Evolutionary conservation across 1,284 basidiomycete species (phyloP).

Genomic region (Moesziomyces antarcticus): DNA sequence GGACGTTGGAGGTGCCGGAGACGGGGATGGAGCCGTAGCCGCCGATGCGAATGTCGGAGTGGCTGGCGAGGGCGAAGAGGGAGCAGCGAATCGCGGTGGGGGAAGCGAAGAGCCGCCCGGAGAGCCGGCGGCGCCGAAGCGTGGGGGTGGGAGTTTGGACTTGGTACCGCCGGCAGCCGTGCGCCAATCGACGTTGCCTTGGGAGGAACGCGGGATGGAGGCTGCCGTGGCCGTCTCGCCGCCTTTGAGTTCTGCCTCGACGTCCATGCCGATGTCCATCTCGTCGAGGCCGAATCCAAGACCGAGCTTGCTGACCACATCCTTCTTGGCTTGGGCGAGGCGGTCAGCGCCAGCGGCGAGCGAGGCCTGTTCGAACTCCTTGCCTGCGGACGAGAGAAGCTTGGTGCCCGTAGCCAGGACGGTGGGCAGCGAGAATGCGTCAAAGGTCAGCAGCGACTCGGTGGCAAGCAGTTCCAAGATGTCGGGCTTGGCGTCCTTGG

Average conservation of each 20-base stretch:
- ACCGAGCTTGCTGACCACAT: conserved; percentile 71
- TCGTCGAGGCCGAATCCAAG: conserved; percentile 79
- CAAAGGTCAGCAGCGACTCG: conserved; percentile 55
- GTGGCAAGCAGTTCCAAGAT: conserved; percentile 20
- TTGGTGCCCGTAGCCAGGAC: conserved; percentile 80
- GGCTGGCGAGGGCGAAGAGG: conserved; percentile 29
- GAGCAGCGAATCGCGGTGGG: conserved; percentile 27
- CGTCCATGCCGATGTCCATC: conserved; percentile 72
- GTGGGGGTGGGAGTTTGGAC: conserved; percentile 38
- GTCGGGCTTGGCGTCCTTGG: conserved; percentile 31
- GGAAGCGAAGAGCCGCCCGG: conserved; percentile 15
- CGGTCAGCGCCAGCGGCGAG: conserved; percentile 70
- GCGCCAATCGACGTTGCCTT: conserved; percentile 43
- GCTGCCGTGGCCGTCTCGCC: conserved; percentile 13
- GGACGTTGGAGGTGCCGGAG: conserved; percentile 13
- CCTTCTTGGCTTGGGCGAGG: conserved; percentile 83
- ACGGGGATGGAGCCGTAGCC: conserved; percentile 24
- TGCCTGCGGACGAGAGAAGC: conserved; percentile 85
- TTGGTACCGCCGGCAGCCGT: conserved; percentile 38
- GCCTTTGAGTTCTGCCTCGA: conserved; percentile 66
- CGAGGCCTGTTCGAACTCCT: conserved; percentile 75
- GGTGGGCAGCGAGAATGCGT: conserved; percentile 74
- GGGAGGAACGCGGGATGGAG: conserved; percentile 19
- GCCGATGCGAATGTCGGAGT: conserved; percentile 16
- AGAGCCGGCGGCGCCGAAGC: conserved; percentile 18